These are phyloP conservation scores for Glycine latifolia DNA, from an alignment of 306 rosid genomes.

Conservation along the genomic window DNA sequence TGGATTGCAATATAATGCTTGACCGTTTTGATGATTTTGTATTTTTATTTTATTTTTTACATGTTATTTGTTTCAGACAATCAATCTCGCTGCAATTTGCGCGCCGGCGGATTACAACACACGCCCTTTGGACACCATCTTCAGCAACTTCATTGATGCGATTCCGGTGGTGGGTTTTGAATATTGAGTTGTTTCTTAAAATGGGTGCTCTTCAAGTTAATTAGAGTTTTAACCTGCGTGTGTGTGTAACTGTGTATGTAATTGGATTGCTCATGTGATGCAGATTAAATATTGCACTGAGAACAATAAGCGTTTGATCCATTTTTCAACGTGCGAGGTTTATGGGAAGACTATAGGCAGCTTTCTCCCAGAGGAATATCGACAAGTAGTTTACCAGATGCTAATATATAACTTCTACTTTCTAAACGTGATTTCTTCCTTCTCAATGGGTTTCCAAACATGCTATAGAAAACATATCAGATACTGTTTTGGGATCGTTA, in stretches of 20 bases:
- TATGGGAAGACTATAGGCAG: conserved; percentile 87
- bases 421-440: neutral
- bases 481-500: neutral
- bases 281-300: conserved; percentile 81
- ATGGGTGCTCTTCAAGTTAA: neutral
- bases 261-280: conserved; percentile 27
- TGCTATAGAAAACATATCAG: no score
- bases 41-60: neutral
- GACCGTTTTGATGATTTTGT: neutral
- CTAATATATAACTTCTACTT: no score
- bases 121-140: conserved; percentile 84
- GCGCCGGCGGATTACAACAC: conserved; percentile 89
- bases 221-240: no score
- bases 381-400: conserved; percentile 56
- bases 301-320: conserved; percentile 79
- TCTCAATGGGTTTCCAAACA: no score
- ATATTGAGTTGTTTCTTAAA: neutral
- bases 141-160: conserved; percentile 86
- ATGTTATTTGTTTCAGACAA: conserved; percentile 54
- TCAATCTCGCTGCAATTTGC: conserved; percentile 90
- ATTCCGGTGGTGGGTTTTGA: conserved; percentile 75
- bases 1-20: neutral
- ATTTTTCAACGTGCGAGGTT: conserved; percentile 92
- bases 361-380: conserved; percentile 79
- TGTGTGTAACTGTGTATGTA: neutral